A percentile compares a stretch with the other conserved stretches of the same genome.
These are phyloP conservation scores for Ulvella scutata DNA, from an alignment of 139 green algal genomes.

Conservation along the genomic window DNA sequence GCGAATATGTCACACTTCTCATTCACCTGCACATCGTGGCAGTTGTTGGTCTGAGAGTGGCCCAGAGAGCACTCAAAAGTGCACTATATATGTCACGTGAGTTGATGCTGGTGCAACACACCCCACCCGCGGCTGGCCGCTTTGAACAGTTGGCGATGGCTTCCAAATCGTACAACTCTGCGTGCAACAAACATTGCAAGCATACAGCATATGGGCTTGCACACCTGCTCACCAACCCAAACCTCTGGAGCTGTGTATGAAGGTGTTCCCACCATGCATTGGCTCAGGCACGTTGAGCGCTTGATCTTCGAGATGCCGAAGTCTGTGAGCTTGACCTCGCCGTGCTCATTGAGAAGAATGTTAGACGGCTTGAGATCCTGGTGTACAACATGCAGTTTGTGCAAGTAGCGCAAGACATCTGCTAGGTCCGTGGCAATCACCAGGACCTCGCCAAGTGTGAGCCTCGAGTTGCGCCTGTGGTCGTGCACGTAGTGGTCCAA, in stretches of 20 bases:
- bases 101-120: too few relatives aligned
- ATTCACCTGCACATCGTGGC: slow-evolving; percentile 1
- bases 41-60: too few relatives aligned
- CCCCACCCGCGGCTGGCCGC: too few relatives aligned
- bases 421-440: background rate
- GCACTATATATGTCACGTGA: too few relatives aligned
- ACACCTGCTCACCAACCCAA: too few relatives aligned
- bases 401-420: background rate
- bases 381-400: slow-evolving; percentile 17
- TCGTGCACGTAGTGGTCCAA: background rate
- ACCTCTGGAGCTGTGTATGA: background rate
- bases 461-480: background rate
- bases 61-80: too few relatives aligned
- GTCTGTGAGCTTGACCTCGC: slow-evolving; percentile 6
- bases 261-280: background rate
- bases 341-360: slow-evolving; percentile 24
- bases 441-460: background rate
- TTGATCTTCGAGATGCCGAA: slow-evolving; percentile 7
- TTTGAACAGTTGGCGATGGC: too few relatives aligned
- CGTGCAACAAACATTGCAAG: background rate
- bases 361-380: slow-evolving; percentile 48
- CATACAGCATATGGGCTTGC: slow-evolving; percentile 1
- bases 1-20: background rate
- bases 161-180: too few relatives aligned
- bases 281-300: background rate